phyloP scores from a whole-genome alignment of 805 yeast genomes.

The Vanderwaltozyma tropicalis region DNA sequence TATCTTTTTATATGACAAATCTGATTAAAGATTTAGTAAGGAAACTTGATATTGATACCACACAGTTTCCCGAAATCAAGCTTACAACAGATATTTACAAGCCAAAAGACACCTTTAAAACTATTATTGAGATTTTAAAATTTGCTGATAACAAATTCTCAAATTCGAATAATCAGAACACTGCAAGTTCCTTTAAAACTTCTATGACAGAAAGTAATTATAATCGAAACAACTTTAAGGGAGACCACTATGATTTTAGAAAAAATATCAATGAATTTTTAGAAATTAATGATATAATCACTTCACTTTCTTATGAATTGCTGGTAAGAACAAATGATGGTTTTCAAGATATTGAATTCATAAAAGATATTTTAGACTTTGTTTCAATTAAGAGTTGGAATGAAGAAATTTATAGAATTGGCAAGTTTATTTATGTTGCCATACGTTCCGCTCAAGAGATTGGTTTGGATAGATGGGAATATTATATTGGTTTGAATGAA shows the following conservation, averaged over 20 bases:
- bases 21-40: neutral
- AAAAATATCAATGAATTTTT: neutral
- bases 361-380: neutral
- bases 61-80: neutral
- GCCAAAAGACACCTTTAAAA: neutral
- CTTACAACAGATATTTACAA: neutral
- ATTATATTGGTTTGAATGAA: slow-evolving; percentile 19
- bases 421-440: slow-evolving; percentile 8
- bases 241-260: neutral
- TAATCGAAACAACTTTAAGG: too few species aligned
- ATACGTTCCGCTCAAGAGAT: slow-evolving; percentile 8
- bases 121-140: neutral
- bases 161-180: too few species aligned
- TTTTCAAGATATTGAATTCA: neutral
- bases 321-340: neutral
- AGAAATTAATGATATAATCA: neutral
- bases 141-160: neutral
- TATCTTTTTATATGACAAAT: neutral
- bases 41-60: neutral
- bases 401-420: slow-evolving; percentile 3
- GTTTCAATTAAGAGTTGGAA: neutral
- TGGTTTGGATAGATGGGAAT: slow-evolving; percentile 22
- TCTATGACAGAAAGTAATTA: too few species aligned
- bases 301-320: neutral
- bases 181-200: too few species aligned